Evolutionary conservation across 306 rosid species (phyloP), one percentile per base, ranked within the genome.

Genomic region (Bauhinia variegata): DNA sequence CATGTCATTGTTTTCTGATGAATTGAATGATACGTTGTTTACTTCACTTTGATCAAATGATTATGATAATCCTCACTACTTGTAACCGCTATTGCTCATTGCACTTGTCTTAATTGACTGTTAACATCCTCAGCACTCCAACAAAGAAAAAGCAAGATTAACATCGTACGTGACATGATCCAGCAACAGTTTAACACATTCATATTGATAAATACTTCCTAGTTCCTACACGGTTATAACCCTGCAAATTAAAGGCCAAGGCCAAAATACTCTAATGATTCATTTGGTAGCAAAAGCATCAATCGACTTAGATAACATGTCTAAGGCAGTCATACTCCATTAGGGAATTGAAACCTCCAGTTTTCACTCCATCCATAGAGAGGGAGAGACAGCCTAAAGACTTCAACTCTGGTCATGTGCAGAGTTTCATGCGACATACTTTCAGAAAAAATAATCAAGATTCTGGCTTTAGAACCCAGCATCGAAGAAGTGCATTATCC

Each of bases 391-490:
- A 34, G 18, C 56, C 52, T 60, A 59, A 42, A 59, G n/a, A n/a
- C n/a, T n/a, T n/a, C n/a, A n/a, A n/a, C n/a, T n/a, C n/a, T n/a
- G n/a, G 70, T 48, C 11, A 64, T 28, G 30, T 48, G 42, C 7
- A 54, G 42, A 70, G 28, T 30, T 36, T 14, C 39, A 46, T n/a
- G 50, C 39, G 12, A 62, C 11, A 58, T 55, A 72, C 62, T 47
- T 34, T 3, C 42, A 4, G 42, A 14, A 59, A n/a, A 71, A 52
- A 12, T 42, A 44, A 23, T 53, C 65, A 19, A 31, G 34, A 49
- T 30, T 37, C 54, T 39, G 42, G 73, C 19, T 16, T 38, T 43
- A 71, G 74, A 60, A 54, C 65, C 56, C 34, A 1, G 38, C 58
- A 60, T 19, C 54, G 12, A 33, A 68, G 47, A 41, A 70, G 30